Conservation (phyloP, 495 filamentous ascomycete genomes). For the Penicillium odoratum region DNA sequence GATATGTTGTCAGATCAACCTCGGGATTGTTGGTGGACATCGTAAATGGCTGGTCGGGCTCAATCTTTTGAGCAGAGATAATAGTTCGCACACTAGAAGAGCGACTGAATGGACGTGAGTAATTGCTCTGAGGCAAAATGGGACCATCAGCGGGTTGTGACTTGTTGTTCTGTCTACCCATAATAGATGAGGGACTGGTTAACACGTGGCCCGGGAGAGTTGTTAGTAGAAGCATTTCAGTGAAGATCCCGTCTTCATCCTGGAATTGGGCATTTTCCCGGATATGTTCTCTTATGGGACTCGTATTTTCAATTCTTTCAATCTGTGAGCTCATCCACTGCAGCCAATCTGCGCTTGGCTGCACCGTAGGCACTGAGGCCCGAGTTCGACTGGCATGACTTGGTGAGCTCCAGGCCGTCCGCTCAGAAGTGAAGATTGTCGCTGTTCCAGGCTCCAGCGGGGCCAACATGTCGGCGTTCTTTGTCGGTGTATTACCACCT, state of each 20-base stretch:
- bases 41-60: not conserved
- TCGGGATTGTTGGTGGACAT: not conserved
- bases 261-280: slow-evolving; percentile 61
- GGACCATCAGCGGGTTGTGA: slow-evolving; percentile 12
- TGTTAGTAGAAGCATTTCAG: slow-evolving; percentile 11
- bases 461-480: slow-evolving; percentile 13
- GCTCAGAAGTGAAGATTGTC: slow-evolving; percentile 44
- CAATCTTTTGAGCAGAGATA: slow-evolving; percentile 21
- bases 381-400: slow-evolving; percentile 16
- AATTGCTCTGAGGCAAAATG: slow-evolving; percentile 29
- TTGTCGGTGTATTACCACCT: slow-evolving; percentile 41
- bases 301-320: slow-evolving; percentile 35
- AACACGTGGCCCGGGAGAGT: slow-evolving; percentile 4
- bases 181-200: not conserved
- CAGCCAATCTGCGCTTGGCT: slow-evolving; percentile 45
- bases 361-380: not conserved
- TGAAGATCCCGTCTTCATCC: slow-evolving; percentile 40
- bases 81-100: slow-evolving; percentile 34
- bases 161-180: not conserved
- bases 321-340: slow-evolving; percentile 51
- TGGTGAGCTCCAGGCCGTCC: slow-evolving; percentile 40
- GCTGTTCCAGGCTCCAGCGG: slow-evolving; percentile 37
- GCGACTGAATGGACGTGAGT: slow-evolving; percentile 39
- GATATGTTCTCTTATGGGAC: slow-evolving; percentile 49
- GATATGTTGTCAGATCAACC: not conserved